These are phyloP conservation scores for Calonectria crousiana DNA, from an alignment of 2,329 filamentous ascomycete genomes.

Conservation along the genomic window DNA sequence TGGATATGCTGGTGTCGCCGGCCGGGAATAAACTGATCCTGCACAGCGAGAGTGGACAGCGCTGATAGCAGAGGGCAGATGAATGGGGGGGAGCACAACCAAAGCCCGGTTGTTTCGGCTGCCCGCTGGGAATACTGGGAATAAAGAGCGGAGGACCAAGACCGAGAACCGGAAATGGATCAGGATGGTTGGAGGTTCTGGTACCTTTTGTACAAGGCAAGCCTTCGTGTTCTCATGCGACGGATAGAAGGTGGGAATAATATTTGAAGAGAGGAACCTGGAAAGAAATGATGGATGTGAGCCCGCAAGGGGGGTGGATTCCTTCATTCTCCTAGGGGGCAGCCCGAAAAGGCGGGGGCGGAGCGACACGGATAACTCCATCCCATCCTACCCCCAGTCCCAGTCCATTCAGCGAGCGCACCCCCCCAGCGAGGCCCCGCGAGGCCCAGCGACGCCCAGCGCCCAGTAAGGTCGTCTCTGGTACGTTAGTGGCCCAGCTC, in stretches of 20 bases:
- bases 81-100: conserved; percentile 6
- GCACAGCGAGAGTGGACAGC: not conserved
- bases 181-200: conserved; percentile 12
- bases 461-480: not conserved
- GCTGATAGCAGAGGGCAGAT: conserved; percentile 4
- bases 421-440: conserved; percentile 1
- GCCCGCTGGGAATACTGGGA: conserved; percentile 47
- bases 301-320: conserved; percentile 36
- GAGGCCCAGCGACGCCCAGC: not conserved
- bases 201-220: conserved; percentile 13
- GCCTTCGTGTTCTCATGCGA: conserved; percentile 8
- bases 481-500: conserved; percentile 15
- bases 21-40: conserved; percentile 35
- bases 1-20: conserved; percentile 25
- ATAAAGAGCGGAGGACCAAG: conserved; percentile 42
- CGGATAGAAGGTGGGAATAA: conserved; percentile 37
- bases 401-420: not conserved
- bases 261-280: conserved; percentile 34
- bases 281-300: conserved; percentile 46
- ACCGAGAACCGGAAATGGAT: conserved; percentile 30
- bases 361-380: conserved; percentile 31
- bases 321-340: conserved; percentile 28
- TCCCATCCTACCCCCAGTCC: conserved; percentile 4
- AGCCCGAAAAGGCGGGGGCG: conserved; percentile 44
- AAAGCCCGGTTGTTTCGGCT: conserved; percentile 19